Percentiles rank a stretch among this genome's conserved stretches.
phyloP scores from a whole-genome alignment of 2,329 filamentous ascomycete genomes.

The Colletotrichum sansevieriae region DNA sequence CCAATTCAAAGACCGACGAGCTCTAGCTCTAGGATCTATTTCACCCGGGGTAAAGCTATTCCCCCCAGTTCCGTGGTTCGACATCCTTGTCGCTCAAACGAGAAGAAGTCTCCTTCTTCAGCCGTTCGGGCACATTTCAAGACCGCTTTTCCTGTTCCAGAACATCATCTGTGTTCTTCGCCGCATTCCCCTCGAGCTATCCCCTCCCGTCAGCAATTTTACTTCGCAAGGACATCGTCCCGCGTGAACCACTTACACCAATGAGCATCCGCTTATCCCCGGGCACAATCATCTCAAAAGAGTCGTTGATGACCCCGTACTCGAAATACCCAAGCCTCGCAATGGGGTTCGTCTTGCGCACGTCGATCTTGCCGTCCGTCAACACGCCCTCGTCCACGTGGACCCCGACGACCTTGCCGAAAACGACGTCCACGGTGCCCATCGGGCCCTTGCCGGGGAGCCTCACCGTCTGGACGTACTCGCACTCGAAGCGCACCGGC shows the following conservation, averaged over 20 bases:
- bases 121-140: too few relatives aligned
- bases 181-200: not conserved
- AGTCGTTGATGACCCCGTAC: conserved; percentile 16
- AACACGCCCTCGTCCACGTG: conserved; percentile 15
- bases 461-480: conserved; percentile 29
- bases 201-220: not conserved
- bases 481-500: conserved; percentile 28
- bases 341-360: conserved; percentile 24
- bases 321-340: conserved; percentile 22
- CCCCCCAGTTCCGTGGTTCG: too few relatives aligned
- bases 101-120: too few relatives aligned
- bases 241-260: not conserved
- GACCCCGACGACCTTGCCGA: not conserved
- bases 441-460: conserved; percentile 17
- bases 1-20: too few relatives aligned
- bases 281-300: conserved; percentile 26
- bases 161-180: not conserved
- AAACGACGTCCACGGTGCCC: conserved; percentile 22
- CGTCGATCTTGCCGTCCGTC: conserved; percentile 20
- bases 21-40: too few relatives aligned
- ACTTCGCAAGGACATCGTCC: not conserved
- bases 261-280: conserved; percentile 25
- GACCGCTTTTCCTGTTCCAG: not conserved
- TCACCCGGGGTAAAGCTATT: too few relatives aligned
- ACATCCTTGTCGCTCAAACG: too few relatives aligned